A percentile compares a stretch with the other conserved stretches of the same genome.
These are phyloP conservation scores for Thalassiosira allenii DNA, from an alignment of 352 stramenopile species.

Conservation along the genomic window DNA sequence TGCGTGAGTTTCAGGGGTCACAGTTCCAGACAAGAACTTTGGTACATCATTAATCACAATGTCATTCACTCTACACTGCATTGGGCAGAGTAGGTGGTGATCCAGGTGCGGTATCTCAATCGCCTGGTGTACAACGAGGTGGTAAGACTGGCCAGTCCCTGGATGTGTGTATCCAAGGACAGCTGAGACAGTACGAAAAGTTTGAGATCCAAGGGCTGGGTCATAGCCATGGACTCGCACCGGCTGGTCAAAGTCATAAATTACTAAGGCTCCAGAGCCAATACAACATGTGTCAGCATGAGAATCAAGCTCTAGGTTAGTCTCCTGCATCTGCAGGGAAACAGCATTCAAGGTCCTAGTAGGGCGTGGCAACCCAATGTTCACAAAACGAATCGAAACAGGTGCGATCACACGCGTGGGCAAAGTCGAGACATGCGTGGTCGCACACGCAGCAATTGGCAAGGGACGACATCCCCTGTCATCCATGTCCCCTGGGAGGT, in stretches of 20 bases:
- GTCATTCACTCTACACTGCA: background rate
- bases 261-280: constrained; percentile 16
- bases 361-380: background rate
- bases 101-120: constrained; percentile 11
- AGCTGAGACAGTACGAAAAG: constrained; percentile 8
- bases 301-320: constrained; percentile 46
- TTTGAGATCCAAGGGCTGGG: background rate
- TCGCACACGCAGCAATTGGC: no score
- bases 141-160: constrained; percentile 6
- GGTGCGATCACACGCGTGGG: no score
- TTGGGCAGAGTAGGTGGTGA: constrained; percentile 21
- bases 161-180: constrained; percentile 25
- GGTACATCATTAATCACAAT: background rate
- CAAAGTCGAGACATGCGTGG: no score
- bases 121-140: constrained; percentile 21
- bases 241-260: constrained; percentile 27
- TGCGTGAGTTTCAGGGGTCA: background rate
- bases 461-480: no score
- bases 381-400: background rate
- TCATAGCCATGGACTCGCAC: constrained; percentile 27
- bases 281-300: constrained; percentile 55
- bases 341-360: background rate
- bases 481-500: no score
- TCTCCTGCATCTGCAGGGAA: background rate
- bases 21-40: background rate